Evolutionary conservation across 2,329 filamentous ascomycete species (phyloP).

Genomic region (Arthroderma uncinatum): DNA sequence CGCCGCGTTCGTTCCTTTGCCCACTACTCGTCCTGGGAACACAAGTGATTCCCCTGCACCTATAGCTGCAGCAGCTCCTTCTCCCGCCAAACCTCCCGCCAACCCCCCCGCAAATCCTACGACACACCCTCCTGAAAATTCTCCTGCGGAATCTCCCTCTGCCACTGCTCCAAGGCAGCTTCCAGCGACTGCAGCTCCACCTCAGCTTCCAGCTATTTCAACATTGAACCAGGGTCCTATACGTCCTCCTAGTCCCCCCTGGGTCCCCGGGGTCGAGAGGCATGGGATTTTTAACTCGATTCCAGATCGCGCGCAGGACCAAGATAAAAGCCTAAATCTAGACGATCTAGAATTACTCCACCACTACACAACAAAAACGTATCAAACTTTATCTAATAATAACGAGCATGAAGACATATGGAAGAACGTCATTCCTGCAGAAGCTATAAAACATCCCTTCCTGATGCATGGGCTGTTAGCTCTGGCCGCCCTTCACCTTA

Average conservation of each 20-base stretch:
- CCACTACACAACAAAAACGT: slow-evolving; percentile 29
- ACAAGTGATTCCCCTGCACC: neutral
- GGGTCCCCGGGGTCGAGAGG: slow-evolving; percentile 10
- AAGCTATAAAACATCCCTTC: slow-evolving; percentile 19
- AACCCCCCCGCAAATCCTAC: neutral
- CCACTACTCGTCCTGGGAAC: neutral
- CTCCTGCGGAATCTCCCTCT: slow-evolving; percentile 1
- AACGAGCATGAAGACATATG: slow-evolving; percentile 17
- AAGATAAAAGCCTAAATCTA: slow-evolving; percentile 19
- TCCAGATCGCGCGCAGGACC: slow-evolving; percentile 12
- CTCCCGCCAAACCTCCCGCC: neutral
- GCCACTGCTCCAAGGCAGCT: neutral
- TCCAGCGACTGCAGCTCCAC: slow-evolving; percentile 1
- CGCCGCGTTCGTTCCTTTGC: neutral
- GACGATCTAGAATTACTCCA: slow-evolving; percentile 37
- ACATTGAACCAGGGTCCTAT: neutral
- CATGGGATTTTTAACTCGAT: slow-evolving; percentile 15
- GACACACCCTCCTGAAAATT: neutral
- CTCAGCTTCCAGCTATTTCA: slow-evolving; percentile 9
- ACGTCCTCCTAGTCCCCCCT: slow-evolving; percentile 3
- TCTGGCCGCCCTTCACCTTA: slow-evolving; percentile 20
- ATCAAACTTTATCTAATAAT: slow-evolving; percentile 19
- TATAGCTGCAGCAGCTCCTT: neutral
- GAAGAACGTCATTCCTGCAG: slow-evolving; percentile 18
- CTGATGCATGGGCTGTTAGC: slow-evolving; percentile 22